These are phyloP conservation scores for Rhizophora apiculata DNA, from an alignment of 345 rosid genomes.

Conservation along the genomic window DNA sequence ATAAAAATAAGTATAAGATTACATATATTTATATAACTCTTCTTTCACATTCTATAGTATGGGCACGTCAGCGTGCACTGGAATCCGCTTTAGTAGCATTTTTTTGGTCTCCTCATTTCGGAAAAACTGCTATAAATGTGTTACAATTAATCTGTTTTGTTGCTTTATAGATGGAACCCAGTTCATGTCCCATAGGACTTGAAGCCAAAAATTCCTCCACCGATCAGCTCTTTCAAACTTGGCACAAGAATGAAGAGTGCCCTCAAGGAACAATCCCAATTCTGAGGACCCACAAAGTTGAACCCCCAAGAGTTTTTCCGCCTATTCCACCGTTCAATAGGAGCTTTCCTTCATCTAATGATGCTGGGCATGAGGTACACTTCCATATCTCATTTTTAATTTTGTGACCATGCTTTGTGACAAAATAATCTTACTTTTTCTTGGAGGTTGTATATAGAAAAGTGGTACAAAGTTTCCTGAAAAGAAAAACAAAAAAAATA, in stretches of 20 bases:
- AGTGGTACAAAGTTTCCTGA: too few relatives aligned
- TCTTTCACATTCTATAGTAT: too few relatives aligned
- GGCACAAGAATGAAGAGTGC: conserved; percentile 22
- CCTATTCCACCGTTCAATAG: conserved; percentile 5
- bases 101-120: too few relatives aligned
- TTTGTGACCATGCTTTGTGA: background rate
- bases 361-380: conserved; percentile 5
- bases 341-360: background rate
- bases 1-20: background rate
- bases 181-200: conserved; percentile 6
- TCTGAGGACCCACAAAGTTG: background rate
- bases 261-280: conserved; percentile 35
- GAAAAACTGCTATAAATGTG: too few relatives aligned
- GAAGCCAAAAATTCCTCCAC: background rate
- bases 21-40: background rate
- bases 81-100: background rate
- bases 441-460: too few relatives aligned
- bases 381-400: too few relatives aligned
- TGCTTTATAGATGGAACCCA: conserved; percentile 21
- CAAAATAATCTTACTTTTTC: background rate
- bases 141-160: background rate
- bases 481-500: too few relatives aligned
- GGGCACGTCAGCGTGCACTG: background rate
- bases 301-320: conserved; percentile 22
- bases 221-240: conserved; percentile 6